Conservation (phyloP, 805 yeast species). For the Jamesozyma piceae region DNA sequence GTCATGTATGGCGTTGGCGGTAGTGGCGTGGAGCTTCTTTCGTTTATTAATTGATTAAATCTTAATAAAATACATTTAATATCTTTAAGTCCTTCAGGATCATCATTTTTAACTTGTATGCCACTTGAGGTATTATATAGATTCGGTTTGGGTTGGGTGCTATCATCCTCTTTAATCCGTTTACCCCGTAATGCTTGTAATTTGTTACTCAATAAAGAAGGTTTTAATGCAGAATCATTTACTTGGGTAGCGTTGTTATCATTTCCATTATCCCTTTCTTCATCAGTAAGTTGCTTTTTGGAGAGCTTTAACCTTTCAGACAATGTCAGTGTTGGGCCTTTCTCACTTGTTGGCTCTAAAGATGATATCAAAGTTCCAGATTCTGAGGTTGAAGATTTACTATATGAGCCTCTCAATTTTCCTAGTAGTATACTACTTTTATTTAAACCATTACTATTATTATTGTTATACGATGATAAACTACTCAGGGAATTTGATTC, state of each 20-base stretch:
- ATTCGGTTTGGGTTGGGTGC: not conserved
- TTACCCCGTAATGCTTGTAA: not conserved
- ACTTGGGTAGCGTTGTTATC: not conserved
- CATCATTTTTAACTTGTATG: not conserved
- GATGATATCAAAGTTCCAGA: not conserved
- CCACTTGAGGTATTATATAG: not conserved
- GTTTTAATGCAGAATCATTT: not conserved
- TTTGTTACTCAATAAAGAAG: conserved; percentile 2
- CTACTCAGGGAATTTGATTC: not conserved
- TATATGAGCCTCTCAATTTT: not conserved
- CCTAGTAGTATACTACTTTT: conserved; percentile 1
- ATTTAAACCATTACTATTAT: not conserved
- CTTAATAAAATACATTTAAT: too few relatives aligned
- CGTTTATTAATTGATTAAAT: not conserved
- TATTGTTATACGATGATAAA: not conserved
- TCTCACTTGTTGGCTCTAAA: not conserved
- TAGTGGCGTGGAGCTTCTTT: not conserved
- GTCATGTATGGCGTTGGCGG: not conserved
- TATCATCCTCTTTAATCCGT: not conserved
- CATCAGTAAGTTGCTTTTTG: not conserved
- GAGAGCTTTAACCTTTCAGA: conserved; percentile 2
- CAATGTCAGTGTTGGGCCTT: not conserved
- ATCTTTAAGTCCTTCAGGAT: not conserved
- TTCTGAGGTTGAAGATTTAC: not conserved
- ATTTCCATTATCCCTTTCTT: not conserved